Base-by-base conservation (phyloP, 2,329 filamentous ascomycete genomes). In the Colletotrichum shisoi region DNA sequence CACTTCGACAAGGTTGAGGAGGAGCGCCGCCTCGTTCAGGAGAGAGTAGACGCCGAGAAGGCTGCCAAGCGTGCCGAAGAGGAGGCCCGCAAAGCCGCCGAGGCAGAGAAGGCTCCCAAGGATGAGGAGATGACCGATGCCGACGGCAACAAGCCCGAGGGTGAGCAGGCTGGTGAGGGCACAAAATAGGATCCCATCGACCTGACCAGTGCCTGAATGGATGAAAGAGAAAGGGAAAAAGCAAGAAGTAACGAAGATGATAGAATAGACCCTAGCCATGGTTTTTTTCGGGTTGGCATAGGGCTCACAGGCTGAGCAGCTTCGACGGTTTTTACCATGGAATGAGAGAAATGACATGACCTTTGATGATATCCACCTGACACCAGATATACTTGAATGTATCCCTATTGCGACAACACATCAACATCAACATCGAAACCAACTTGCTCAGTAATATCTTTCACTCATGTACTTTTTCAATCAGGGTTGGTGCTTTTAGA, bases 1-100 rank as follows among this genome's bases (percentile, higher is more conserved):
- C 93, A 97, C 85, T 94, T 94, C 78, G 95, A 99, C 79, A 97
- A 97, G 84, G 83, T 93, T 71, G 92, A 97, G 80, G 87, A 89
- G 69, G 93, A 97, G 81, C 91, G 93, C 72, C 88, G 91, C 76
- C 91, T 90, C 21, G 80, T 89, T 48, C 87, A 93, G 76, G 92
- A 94, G 66, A 90, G 87, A 80, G 80, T 89, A 60, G 93, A 95
- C 67, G 91, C 91, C 70, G 90, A 92, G 79, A 88, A 88, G 77
- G 89, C 90, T 73, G 90, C 91, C 63, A 92, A 91, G 80, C 91
- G 92, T 79, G 83, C 81, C 65, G 82, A 86, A 73, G 84, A 85
- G 75, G 83, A 85, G 76, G 79, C 83, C 69, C 81, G 82, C 78
- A 84, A 86, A 77, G 81, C 82, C 71, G 80, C 81, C 69, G 82